Evolutionary conservation across 306 rosid genomes (phyloP), one percentile per base, ranked within the genome.

Genomic region (Casuarina cunninghamiana): DNA sequence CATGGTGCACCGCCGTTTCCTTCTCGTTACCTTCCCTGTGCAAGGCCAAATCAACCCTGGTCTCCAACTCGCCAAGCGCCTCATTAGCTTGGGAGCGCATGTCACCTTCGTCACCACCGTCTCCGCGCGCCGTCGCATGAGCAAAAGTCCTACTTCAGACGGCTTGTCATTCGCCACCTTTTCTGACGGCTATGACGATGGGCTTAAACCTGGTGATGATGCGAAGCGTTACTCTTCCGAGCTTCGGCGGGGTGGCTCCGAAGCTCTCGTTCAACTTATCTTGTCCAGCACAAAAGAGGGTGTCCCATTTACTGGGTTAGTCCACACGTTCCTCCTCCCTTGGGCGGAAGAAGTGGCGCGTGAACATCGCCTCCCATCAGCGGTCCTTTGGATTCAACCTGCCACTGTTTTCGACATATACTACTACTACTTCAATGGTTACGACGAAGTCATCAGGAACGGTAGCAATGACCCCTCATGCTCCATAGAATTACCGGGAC

Each of bases 21-120:
- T 90, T n/a, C 51, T 86, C 6, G 16, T 86, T 39, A 15, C 91
- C 3, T 84, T 74, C 63, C 85, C 88, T 0, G 2, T 68, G 1
- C 92, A 84, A 60, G 90, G 94, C 69, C 89, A 84, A 68, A 51
- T 90, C 46, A 90, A 86, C 79, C 92, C 89, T 0, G 41, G 85
- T 5, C 77, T 90, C 49, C 87, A 84, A 12, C 63, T 86, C 42
- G 83, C 90, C 49, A 83, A 75, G 37, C 60, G 79, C 16, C 87
- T 88, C 73, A 16, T 26, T 19, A 10, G 60, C 15, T 42, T 51
- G 16, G 87, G 89, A 4, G 78, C 74, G 3, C 58, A 80, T 1
- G 92, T 88, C 60, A 87, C 96, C 2, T 60, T 81, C 3, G 79
- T 61, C 12, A 83, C 85, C 6, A 66, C 67, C 11, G 8, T 79